Evolutionary conservation across 2,329 filamentous ascomycete genomes (phyloP).

Genomic region (Colletotrichum godetiae): DNA sequence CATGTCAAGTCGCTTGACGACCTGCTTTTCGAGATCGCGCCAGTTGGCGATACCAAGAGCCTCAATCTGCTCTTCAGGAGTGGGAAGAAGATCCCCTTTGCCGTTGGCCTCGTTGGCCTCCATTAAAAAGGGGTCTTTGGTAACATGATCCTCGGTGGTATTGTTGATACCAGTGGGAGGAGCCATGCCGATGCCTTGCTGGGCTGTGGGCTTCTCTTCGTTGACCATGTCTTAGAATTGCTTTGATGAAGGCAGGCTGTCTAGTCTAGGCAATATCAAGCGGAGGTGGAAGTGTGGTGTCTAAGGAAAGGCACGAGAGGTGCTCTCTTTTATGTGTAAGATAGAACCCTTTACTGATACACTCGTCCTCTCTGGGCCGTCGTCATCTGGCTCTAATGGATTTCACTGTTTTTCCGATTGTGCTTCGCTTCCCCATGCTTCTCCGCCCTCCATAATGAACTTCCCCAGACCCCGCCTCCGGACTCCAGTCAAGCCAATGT

Average conservation of each 20-base stretch:
- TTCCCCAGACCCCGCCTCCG: constrained; percentile 31
- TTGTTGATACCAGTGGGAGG: neutral
- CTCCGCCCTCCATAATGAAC: neutral
- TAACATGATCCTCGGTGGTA: constrained; percentile 4
- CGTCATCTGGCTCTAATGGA: too few species aligned
- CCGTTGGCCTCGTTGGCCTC: constrained; percentile 17
- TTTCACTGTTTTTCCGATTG: too few species aligned
- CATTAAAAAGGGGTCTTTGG: constrained; percentile 6
- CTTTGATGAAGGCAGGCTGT: neutral
- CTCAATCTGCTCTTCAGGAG: constrained; percentile 37
- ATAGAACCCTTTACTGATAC: neutral
- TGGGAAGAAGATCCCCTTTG: constrained; percentile 9
- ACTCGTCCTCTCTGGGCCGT: too few species aligned
- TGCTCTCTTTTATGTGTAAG: neutral
- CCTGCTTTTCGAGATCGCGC: constrained; percentile 37
- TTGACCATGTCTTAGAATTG: constrained; percentile 5
- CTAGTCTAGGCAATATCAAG: too few species aligned
- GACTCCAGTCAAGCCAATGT: neutral
- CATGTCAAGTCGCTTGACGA: constrained; percentile 37
- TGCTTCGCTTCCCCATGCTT: constrained; percentile 3
- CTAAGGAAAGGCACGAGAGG: neutral
- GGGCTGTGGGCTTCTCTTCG: constrained; percentile 16
- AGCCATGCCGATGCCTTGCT: neutral
- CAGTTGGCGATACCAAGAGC: constrained; percentile 38
- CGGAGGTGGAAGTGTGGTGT: too few species aligned